phyloP scores from a whole-genome alignment of 352 stramenopile genomes.

The Pythium aquatile region DNA sequence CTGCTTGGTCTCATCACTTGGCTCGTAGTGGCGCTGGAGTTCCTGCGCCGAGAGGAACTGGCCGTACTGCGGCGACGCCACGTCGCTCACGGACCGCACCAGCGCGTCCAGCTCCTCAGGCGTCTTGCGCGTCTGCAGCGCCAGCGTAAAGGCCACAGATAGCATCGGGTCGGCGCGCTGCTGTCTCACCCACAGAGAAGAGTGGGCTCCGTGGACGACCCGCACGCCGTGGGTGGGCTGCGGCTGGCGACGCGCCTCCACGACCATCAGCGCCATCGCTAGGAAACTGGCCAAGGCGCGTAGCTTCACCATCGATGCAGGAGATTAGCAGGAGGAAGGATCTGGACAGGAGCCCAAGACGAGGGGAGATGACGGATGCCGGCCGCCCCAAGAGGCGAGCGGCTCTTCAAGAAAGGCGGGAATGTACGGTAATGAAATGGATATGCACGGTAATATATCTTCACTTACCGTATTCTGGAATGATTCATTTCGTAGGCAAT shows the following conservation, averaged over 20 bases:
- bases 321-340: background rate
- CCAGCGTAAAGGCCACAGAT: constrained; percentile 42
- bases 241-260: constrained; percentile 9
- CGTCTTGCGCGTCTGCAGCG: constrained; percentile 32
- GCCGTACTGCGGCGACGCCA: constrained; percentile 47
- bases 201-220: constrained; percentile 17
- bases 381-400: background rate
- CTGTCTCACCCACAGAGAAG: constrained; percentile 9
- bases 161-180: constrained; percentile 26
- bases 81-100: constrained; percentile 46
- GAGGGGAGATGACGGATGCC: background rate
- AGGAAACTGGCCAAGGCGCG: background rate
- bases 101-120: constrained; percentile 38
- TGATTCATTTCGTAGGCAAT: no score
- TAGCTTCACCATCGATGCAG: background rate
- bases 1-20: constrained; percentile 18
- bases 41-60: constrained; percentile 36
- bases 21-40: constrained; percentile 41
- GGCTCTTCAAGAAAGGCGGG: background rate
- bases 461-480: background rate
- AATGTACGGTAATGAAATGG: background rate
- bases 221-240: background rate
- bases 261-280: background rate
- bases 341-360: background rate
- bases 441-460: constrained; percentile 1